Conservation (phyloP, 2,329 filamentous ascomycete species). For the Elsinoe necatrix region DNA sequence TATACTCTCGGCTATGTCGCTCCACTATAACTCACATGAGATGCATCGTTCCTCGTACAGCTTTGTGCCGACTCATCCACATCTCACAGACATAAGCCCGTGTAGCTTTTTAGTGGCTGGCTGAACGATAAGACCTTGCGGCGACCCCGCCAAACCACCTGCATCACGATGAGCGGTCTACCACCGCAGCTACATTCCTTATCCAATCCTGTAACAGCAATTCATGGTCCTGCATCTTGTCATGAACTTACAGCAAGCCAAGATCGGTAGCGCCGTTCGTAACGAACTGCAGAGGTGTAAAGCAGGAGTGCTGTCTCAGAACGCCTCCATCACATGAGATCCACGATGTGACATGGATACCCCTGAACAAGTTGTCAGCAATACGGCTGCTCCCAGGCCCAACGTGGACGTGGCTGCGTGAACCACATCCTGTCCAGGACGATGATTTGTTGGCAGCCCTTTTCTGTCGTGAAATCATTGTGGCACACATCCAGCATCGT, state of each 20-base stretch:
- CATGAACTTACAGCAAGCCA: not conserved
- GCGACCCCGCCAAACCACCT: not conserved
- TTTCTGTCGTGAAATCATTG: not conserved
- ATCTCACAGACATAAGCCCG: too few species aligned
- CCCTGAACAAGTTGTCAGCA: not conserved
- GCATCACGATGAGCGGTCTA: not conserved
- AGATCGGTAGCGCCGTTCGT: not conserved
- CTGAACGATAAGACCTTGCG: not conserved
- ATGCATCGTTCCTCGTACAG: too few species aligned
- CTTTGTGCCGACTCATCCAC: too few species aligned
- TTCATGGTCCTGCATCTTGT: not conserved
- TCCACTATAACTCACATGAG: too few species aligned
- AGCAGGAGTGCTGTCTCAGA: not conserved
- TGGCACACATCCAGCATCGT: not conserved
- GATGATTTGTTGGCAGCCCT: not conserved
- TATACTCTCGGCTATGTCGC: too few species aligned
- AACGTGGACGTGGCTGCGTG: not conserved
- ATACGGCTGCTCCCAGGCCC: not conserved
- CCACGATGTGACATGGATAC: not conserved
- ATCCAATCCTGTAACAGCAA: not conserved
- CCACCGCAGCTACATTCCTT: not conserved
- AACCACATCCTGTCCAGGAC: not conserved
- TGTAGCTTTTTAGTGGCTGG: not conserved
- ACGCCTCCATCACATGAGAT: not conserved
- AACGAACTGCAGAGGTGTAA: too few species aligned